A percentile compares a stretch with the other conserved stretches of the same genome.
Conservation (phyloP, 257 asterid genomes). For the Fraxinus quadrangulata region DNA sequence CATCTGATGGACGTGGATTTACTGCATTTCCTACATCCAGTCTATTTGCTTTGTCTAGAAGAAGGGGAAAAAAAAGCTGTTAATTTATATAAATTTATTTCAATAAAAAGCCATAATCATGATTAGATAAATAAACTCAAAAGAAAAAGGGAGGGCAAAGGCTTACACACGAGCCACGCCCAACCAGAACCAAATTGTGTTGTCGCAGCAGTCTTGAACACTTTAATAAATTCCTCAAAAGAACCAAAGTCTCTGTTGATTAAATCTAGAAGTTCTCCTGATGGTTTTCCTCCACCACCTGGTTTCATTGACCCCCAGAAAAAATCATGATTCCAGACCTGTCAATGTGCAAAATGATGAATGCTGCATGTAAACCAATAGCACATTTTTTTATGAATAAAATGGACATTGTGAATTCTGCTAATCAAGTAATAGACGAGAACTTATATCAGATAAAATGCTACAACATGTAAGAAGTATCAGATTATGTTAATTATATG, state of each 20-base stretch:
- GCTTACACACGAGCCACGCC: slow-evolving; percentile 98
- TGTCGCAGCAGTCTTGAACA: slow-evolving; percentile 84
- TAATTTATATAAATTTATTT: background rate
- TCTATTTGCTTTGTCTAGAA: slow-evolving; percentile 81
- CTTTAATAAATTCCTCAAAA: slow-evolving; percentile 66
- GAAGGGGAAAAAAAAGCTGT: slow-evolving; percentile 6
- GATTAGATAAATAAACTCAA: background rate
- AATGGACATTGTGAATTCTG: slow-evolving; percentile 5
- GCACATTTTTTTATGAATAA: background rate
- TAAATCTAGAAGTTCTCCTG: slow-evolving; percentile 66
- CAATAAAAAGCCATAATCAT: background rate
- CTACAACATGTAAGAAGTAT: background rate
- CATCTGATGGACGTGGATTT: slow-evolving; percentile 76
- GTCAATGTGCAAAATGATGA: slow-evolving; percentile 14
- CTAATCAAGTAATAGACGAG: background rate
- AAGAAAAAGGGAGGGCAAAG: background rate
- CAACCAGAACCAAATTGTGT: slow-evolving; percentile 97
- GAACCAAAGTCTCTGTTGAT: slow-evolving; percentile 92
- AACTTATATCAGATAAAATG: slow-evolving; percentile 13
- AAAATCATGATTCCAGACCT: slow-evolving; percentile 95
- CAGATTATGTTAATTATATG: background rate
- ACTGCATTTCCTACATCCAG: slow-evolving; percentile 76
- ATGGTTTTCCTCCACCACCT: slow-evolving; percentile 90
- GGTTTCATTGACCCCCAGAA: slow-evolving; percentile 98
- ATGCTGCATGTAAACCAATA: background rate